These are phyloP conservation scores for Micractinium conductrix DNA, from an alignment of 139 green algal genomes.

Conservation along the genomic window DNA sequence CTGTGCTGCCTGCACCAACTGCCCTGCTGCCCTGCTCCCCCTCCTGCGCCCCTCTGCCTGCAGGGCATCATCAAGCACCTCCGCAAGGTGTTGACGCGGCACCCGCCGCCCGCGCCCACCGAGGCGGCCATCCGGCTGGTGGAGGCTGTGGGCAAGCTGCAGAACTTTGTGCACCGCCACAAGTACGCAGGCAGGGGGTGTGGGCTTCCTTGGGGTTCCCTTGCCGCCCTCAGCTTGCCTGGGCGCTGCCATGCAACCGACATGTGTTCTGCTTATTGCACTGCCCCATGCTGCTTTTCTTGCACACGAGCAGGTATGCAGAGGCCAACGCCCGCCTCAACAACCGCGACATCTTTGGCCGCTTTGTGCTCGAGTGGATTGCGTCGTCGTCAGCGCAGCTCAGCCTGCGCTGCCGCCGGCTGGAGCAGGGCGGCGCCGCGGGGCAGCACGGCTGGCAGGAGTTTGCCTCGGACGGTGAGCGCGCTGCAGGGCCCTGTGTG, in stretches of 20 bases:
- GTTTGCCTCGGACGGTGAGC: constrained; percentile 28
- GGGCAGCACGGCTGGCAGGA: constrained; percentile 33
- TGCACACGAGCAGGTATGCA: constrained; percentile 41
- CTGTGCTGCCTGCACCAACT: not conserved
- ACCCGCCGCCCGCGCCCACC: constrained; percentile 56
- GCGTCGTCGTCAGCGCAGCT: constrained; percentile 31
- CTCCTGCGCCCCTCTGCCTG: not conserved
- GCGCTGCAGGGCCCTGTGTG: not conserved
- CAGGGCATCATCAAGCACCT: constrained; percentile 51
- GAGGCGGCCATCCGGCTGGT: constrained; percentile 57
- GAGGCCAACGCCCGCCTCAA: constrained; percentile 50
- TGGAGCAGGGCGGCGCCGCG: constrained; percentile 47
- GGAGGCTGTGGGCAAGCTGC: constrained; percentile 54
- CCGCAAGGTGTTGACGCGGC: constrained; percentile 38
- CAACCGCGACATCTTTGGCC: constrained; percentile 55
- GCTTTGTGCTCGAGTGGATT: constrained; percentile 61
- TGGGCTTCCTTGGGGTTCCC: no score
- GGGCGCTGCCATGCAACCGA: no score
- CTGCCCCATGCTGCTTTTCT: constrained; percentile 46
- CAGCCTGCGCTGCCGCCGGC: constrained; percentile 30
- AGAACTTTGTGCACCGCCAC: constrained; percentile 49
- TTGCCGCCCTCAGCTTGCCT: no score
- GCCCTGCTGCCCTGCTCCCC: not conserved
- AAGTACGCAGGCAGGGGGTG: no score
- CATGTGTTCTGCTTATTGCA: no score